phyloP scores from a whole-genome alignment of 2,329 filamentous ascomycete genomes.

The Pyrenophora graminea region DNA sequence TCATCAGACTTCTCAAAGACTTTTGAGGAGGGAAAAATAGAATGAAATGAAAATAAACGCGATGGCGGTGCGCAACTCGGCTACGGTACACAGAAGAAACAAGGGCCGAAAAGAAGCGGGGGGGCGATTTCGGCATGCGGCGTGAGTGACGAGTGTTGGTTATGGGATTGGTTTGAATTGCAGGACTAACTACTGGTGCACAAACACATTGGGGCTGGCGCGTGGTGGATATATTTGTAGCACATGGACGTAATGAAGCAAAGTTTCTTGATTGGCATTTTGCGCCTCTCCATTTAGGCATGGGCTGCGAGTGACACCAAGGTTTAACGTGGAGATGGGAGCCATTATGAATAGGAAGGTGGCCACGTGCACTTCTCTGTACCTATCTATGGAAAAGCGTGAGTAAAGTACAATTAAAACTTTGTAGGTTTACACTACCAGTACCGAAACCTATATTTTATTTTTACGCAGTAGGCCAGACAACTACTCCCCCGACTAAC shows the following conservation, averaged over 20 bases:
- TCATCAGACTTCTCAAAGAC: slow-evolving; percentile 27
- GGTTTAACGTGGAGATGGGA: too few species aligned
- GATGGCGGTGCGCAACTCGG: background rate
- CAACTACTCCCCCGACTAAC: too few species aligned
- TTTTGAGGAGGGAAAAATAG: slow-evolving; percentile 14
- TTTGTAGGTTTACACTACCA: too few species aligned
- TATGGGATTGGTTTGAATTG: too few species aligned
- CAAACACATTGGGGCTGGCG: too few species aligned
- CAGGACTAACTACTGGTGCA: too few species aligned
- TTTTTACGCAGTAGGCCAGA: too few species aligned
- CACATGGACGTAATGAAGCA: background rate
- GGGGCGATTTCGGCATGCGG: background rate
- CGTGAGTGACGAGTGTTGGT: too few species aligned
- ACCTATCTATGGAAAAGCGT: too few species aligned
- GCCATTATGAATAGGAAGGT: background rate
- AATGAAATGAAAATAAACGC: background rate
- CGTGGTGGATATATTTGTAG: background rate
- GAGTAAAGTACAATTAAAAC: too few species aligned
- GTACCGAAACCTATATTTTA: too few species aligned
- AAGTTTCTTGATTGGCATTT: background rate
- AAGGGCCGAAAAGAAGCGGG: background rate
- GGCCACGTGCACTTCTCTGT: background rate
- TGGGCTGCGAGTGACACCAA: too few species aligned
- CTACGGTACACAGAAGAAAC: background rate
- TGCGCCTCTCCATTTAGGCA: background rate